Base-by-base conservation (phyloP, 306 rosid species). In the Acacia confusa region DNA sequence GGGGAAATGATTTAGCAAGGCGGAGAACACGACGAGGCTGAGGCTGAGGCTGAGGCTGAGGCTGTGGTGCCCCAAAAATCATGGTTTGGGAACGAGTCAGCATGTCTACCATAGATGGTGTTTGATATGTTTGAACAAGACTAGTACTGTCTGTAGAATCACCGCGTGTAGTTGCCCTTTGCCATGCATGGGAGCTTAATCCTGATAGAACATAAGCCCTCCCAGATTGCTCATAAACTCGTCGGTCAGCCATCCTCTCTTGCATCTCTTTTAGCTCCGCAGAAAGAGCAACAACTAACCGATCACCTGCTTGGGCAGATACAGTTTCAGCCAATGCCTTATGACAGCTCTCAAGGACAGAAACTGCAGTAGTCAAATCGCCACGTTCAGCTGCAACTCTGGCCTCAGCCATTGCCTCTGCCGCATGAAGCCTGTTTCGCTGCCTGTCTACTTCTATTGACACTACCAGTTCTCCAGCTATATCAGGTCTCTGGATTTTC, bases 181-280 rank as follows among this genome's bases (percentile, higher is more conserved):
- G 99, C 92, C 90, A 90, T 70, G 98, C 91, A 81, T 96, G 99
- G 16, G 99, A 93, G 89, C 99, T 96, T 85, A 96, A 82, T 77
- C 99, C 99, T 22, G 99, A 96, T 41, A 96, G 61, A 48, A 96
- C 94, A 47, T 96, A 96, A 25, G 99, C 99, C 85, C 99, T 86
- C 80, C 99, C 99, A 0, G 99, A 91, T n/a, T 93, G 90, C 89
- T 95, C 97, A 2, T 95, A 95, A 25, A 90, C 87, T 1, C 87
- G 96, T 2, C 84, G 94, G 80, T 80, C 94, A 1, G 92, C 94
- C 98, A 95, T 95, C 85, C 99, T 93, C 19, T 89, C 98, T 60
- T 93, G 92, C 97, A 95, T 95, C 85, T 95, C 98, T 87, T 88
- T 93, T 70, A 95, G 84, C 81, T 95, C 99, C 0, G 93, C 93